Evolutionary conservation across 257 asterid species (phyloP), one percentile per base, ranked within the genome.

Genomic region (Ballota nigra): DNA sequence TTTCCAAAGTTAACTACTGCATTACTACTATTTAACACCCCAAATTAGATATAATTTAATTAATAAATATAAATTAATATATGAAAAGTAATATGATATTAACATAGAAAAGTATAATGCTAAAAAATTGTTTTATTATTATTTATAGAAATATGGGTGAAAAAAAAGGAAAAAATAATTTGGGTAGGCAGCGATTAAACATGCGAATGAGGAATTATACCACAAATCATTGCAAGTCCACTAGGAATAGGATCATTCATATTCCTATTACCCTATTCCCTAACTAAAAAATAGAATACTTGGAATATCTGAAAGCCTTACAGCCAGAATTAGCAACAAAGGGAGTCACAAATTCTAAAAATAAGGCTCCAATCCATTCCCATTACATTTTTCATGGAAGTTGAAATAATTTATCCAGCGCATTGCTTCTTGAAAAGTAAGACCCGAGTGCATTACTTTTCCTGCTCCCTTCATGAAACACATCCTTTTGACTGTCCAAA

Each of bases 381-480:
- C 70, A 62, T 63, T 31, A 43, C 52, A 47, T 62, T 23, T 4
- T 26, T 88, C 80, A 90, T 52, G 96, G 83, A 26, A 81, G 69
- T 73, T 93, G 98, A 74, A 93, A 85, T 63, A 93, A 53, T 76
- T 86, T 92, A 62, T 87, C 85, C 11, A 90, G 85, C 12, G 85
- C 97, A 83, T 86, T 92, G 63, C 47, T 87, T 82, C 86, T 85
- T 41, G 86, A 80, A 73, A 93, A 86, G 74, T 80, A 74, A 75
- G 89, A 66, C 63, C 96, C 96, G 31, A 93, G 85, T 19, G 98
- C 87, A 80, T 89, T 93, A 85, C 89, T 89, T 73, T 83, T 91
- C 82, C 87, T 78, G n/a, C 69, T 51, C 38, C 92, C 75, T 68
- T 86, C 89, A 56, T 67, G 65, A 70, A 68, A 6, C 8, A 18